phyloP scores from a whole-genome alignment of 1,284 basidiomycete genomes.

The Cutaneotrichosporon cavernicola region DNA sequence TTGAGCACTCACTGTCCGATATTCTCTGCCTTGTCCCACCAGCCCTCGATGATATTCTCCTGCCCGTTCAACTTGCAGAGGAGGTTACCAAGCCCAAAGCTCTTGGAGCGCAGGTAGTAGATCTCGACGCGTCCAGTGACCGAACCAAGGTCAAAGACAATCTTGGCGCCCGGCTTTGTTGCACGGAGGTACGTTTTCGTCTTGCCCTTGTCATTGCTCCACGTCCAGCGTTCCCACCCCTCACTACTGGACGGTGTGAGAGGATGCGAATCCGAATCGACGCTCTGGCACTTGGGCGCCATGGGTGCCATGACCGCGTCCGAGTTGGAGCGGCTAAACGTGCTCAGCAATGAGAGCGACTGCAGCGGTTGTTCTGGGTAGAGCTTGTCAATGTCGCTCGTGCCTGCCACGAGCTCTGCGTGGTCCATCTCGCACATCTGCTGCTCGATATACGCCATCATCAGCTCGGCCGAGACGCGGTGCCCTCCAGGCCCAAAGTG shows the following conservation, averaged over 20 bases:
- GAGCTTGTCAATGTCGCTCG: constrained; percentile 24
- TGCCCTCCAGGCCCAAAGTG: constrained; percentile 31
- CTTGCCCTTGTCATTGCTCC: constrained; percentile 41
- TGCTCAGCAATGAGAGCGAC: constrained; percentile 6
- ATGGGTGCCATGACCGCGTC: constrained; percentile 38
- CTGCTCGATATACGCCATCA: constrained; percentile 41
- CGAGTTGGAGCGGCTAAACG: constrained; percentile 11
- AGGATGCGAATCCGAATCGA: constrained; percentile 33
- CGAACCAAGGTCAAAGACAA: constrained; percentile 38
- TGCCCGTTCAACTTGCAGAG: constrained; percentile 43
- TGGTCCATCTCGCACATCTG: constrained; percentile 45
- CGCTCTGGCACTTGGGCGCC: constrained; percentile 27
- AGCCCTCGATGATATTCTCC: constrained; percentile 33
- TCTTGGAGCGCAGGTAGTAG: constrained; percentile 37
- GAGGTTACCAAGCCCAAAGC: constrained; percentile 39
- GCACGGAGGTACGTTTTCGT: constrained; percentile 41
- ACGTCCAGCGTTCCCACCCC: constrained; percentile 46
- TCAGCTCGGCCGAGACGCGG: constrained; percentile 35
- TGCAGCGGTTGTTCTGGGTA: constrained; percentile 30
- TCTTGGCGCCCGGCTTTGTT: constrained; percentile 37
- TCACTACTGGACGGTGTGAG: constrained; percentile 30
- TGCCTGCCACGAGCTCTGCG: constrained; percentile 19
- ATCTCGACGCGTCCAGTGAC: constrained; percentile 36
- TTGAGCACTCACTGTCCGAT: constrained; percentile 16
- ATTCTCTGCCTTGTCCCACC: constrained; percentile 36